Conservation (phyloP, 2,329 filamentous ascomycete genomes). For the Coniochaeta ligniaria region DNA sequence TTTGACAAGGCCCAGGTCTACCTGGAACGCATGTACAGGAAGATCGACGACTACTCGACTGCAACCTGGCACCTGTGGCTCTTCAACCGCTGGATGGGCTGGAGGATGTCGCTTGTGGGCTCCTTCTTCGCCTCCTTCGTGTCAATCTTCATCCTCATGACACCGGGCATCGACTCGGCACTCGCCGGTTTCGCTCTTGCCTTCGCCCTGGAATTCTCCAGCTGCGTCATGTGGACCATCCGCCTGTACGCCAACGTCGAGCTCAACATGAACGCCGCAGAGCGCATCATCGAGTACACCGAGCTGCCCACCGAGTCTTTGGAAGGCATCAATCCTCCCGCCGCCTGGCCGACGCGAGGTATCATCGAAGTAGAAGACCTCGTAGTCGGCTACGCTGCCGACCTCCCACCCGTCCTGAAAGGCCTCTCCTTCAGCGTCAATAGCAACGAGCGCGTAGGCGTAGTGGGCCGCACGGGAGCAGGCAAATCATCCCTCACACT, state of each 20-base stretch:
- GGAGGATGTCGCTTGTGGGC: slow-evolving; percentile 64
- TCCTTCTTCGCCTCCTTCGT: slow-evolving; percentile 61
- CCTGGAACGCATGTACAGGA: slow-evolving; percentile 59
- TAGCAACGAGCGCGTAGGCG: slow-evolving; percentile 63
- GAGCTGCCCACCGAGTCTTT: slow-evolving; percentile 61
- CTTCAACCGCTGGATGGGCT: slow-evolving; percentile 71
- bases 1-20: slow-evolving; percentile 65
- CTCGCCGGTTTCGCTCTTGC: slow-evolving; percentile 70
- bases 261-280: slow-evolving; percentile 71
- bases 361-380: slow-evolving; percentile 66
- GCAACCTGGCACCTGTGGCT: slow-evolving; percentile 63
- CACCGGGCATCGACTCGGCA: slow-evolving; percentile 56
- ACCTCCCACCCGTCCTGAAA: slow-evolving; percentile 64
- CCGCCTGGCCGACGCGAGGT: slow-evolving; percentile 70
- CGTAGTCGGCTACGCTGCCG: slow-evolving; percentile 63
- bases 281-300: slow-evolving; percentile 70
- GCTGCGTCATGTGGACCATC: slow-evolving; percentile 57
- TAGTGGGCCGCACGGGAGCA: slow-evolving; percentile 71
- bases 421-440: slow-evolving; percentile 61
- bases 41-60: slow-evolving; percentile 61
- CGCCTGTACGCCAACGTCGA: slow-evolving; percentile 64
- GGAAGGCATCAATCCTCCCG: slow-evolving; percentile 53
- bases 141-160: slow-evolving; percentile 55
- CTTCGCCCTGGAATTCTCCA: slow-evolving; percentile 65
- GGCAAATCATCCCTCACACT: slow-evolving; percentile 72